Evolutionary conservation across 2,329 filamentous ascomycete species (phyloP).

Genomic region (Colletotrichum cereale): DNA sequence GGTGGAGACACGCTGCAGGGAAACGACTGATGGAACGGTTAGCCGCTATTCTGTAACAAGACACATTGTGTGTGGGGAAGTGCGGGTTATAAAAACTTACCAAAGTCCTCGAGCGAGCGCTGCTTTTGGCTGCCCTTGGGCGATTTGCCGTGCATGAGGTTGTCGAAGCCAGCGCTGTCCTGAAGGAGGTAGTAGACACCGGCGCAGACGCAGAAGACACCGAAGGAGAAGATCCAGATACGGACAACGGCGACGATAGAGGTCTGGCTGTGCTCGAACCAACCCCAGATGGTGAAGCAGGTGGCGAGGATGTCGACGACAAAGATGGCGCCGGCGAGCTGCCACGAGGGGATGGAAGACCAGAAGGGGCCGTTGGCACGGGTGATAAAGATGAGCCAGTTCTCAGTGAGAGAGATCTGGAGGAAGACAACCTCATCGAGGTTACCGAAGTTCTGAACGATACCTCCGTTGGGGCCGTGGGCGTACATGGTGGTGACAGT

Average conservation of each 20-base stretch:
- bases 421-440: constrained; percentile 88
- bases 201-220: constrained; percentile 87
- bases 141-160: constrained; percentile 92
- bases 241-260: constrained; percentile 87
- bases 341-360: constrained; percentile 90
- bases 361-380: constrained; percentile 94
- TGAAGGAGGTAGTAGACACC: constrained; percentile 82
- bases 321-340: constrained; percentile 82
- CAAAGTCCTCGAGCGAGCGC: constrained; percentile 87
- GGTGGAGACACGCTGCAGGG: constrained; percentile 88
- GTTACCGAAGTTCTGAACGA: constrained; percentile 89
- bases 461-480: constrained; percentile 78
- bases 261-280: constrained; percentile 76
- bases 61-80: constrained; percentile 22
- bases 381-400: constrained; percentile 97
- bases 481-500: constrained; percentile 87
- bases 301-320: constrained; percentile 87
- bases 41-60: constrained; percentile 50
- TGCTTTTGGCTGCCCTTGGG: constrained; percentile 86
- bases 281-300: constrained; percentile 87
- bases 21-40: constrained; percentile 76
- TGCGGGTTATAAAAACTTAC: constrained; percentile 64
- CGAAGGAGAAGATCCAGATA: constrained; percentile 93
- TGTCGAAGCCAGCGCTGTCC: constrained; percentile 85
- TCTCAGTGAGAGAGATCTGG: constrained; percentile 90